Evolutionary conservation across 331 rosid genomes (phyloP), one percentile per base, ranked within the genome.

Genomic region (Arachis monticola): DNA sequence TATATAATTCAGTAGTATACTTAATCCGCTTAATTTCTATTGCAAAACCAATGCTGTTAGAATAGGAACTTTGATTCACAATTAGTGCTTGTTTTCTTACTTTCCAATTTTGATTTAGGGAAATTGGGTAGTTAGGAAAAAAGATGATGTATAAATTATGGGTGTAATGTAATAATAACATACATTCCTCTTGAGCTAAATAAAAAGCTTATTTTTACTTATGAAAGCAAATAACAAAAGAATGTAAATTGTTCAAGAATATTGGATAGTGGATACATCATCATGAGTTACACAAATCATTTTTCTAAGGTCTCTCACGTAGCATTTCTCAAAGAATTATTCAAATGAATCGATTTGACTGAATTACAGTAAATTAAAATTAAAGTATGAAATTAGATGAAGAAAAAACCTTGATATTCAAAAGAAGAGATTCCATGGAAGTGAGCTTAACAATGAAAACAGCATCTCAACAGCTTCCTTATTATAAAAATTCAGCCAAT

Each of bases 401-500:
- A 27, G 30, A 27, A 27, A 27, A 27, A 1, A 27, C 2, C 30
- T 27, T 27, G 30, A 27, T 27, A 1, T 27, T 27, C 2, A 27
- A 27, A 1, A 27, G 2, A 27, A 27, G 30, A 27, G 30, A 27
- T 27, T 27, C 0, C 30, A 1, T 27, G 30, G 30, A 27, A 27
- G 30, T 1, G 30, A 27, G 30, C 30, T 4, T 1, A 47, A 48
- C 72, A 74, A 68, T 72, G 91, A 93, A 78, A 93, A 80, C 78
- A n/a, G 73, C 86, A 60, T 79, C 85, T 78, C 81, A 87, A 82
- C 90, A 79, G 80, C 90, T 75, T 48, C 88, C 57, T 22, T 71
- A 81, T 77, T 46, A 38, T 22, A 27, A 69, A 78, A 74, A 31
- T 46, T 5, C n/a, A 66, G 30, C 45, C 67, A 70, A 58, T 61